Percentiles rank a stretch among this genome's conserved stretches.
Conservation (phyloP, 148 eudicot genomes). For the Rheum nobile region DNA sequence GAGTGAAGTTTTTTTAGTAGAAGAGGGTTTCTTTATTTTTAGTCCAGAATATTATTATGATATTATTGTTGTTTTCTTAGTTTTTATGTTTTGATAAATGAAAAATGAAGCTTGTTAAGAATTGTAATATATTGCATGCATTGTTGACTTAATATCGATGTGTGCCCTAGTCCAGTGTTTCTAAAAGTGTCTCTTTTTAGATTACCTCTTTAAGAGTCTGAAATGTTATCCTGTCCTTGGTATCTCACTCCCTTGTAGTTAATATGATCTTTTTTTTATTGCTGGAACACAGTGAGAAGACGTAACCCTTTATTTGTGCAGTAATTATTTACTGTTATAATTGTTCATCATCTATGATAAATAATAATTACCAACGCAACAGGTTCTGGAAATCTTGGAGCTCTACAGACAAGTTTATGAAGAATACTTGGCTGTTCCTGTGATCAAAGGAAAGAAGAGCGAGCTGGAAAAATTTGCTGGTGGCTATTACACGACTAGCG, state of each 20-base stretch:
- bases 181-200: neutral
- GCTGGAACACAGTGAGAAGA: neutral
- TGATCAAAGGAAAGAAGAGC: conserved; percentile 85
- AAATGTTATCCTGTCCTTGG: neutral
- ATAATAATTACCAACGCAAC: conserved; percentile 8
- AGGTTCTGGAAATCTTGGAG: conserved; percentile 70
- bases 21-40: neutral
- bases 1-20: too few relatives aligned
- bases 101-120: neutral
- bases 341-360: neutral
- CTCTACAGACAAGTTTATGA: conserved; percentile 82
- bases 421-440: conserved; percentile 92
- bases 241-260: neutral
- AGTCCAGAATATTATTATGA: neutral
- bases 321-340: neutral
- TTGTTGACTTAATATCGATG: neutral
- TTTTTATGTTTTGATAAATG: neutral
- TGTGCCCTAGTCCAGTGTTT: neutral
- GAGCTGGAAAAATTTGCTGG: conserved; percentile 98
- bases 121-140: neutral
- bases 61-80: neutral
- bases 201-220: neutral
- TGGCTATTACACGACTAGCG: conserved; percentile 91
- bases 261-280: neutral
- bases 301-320: neutral